Conservation (phyloP, 768 basidiomycete species). For the Mycena indigotica region DNA sequence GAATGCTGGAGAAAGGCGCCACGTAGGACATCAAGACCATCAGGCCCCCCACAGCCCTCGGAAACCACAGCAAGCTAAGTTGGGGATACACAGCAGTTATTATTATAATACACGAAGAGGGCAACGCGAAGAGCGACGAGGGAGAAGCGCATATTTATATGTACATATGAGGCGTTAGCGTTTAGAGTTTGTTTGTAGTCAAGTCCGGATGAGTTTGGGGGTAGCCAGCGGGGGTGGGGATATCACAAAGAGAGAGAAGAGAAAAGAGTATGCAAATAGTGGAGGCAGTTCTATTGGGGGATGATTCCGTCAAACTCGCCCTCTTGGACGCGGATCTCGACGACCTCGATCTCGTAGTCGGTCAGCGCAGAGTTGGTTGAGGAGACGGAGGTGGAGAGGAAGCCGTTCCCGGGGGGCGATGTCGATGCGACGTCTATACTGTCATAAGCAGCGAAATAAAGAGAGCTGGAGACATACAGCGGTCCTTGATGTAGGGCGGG, state of each 20-base stretch:
- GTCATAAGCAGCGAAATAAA: constrained; percentile 8
- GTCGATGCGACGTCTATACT: constrained; percentile 76
- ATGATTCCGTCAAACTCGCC: constrained; percentile 79
- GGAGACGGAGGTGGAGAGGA: constrained; percentile 68
- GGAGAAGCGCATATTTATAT: no score
- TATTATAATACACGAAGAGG: no score
- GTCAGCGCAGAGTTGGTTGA: constrained; percentile 66
- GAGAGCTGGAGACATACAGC: constrained; percentile 86
- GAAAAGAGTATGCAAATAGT: neutral
- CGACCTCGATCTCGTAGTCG: constrained; percentile 85
- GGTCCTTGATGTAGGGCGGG: constrained; percentile 86
- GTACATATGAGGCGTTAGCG: no score
- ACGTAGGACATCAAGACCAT: no score
- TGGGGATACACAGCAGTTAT: no score
- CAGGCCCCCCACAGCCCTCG: no score
- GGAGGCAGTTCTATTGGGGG: constrained; percentile 55
- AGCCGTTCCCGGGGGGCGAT: constrained; percentile 70
- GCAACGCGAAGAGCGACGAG: no score
- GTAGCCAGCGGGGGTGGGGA: neutral
- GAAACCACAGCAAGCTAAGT: no score
- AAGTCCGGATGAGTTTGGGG: no score
- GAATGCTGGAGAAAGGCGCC: no score
- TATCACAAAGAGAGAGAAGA: neutral
- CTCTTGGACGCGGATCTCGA: constrained; percentile 82
- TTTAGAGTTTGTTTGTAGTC: no score